Evolutionary conservation across 2,329 filamentous ascomycete species (phyloP).

Genomic region (Monosporascus sp.): DNA sequence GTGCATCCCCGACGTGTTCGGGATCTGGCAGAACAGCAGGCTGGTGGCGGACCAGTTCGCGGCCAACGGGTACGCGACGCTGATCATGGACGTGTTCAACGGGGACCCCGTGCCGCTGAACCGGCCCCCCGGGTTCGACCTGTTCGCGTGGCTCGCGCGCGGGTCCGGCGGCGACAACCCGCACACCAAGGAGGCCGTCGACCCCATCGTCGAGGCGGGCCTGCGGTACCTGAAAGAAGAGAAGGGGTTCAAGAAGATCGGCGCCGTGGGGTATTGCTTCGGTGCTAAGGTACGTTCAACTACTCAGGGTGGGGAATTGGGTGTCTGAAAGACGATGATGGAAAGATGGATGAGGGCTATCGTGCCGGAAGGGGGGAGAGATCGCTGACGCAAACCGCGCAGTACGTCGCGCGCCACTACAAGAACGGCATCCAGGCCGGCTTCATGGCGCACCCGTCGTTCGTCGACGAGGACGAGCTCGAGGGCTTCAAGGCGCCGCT

Average conservation of each 20-base stretch:
- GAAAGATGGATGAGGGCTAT: no score
- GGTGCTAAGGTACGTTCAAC: conserved; percentile 55
- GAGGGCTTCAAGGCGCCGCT: conserved; percentile 60
- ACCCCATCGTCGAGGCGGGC: conserved; percentile 42
- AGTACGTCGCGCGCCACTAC: conserved; percentile 67
- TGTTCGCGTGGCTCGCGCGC: conserved; percentile 37
- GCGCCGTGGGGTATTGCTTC: conserved; percentile 68
- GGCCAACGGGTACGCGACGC: conserved; percentile 63
- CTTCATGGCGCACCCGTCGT: conserved; percentile 72
- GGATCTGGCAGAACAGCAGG: conserved; percentile 54
- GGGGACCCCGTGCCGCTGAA: conserved; percentile 57
- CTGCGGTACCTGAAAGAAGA: conserved; percentile 56
- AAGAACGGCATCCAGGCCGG: conserved; percentile 62
- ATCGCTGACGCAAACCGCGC: not conserved
- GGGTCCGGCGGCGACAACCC: conserved; percentile 45
- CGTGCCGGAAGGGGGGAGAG: no score
- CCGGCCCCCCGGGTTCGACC: conserved; percentile 36
- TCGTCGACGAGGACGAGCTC: conserved; percentile 64
- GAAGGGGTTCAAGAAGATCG: conserved; percentile 53
- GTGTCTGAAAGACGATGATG: no score
- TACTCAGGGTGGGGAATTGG: no score
- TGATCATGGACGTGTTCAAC: conserved; percentile 67
- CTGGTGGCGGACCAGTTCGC: conserved; percentile 72
- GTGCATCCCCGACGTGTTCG: conserved; percentile 43
- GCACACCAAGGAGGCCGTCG: conserved; percentile 39